Conservation (phyloP, 2,329 filamentous ascomycete genomes). For the Botrytis fabae region DNA sequence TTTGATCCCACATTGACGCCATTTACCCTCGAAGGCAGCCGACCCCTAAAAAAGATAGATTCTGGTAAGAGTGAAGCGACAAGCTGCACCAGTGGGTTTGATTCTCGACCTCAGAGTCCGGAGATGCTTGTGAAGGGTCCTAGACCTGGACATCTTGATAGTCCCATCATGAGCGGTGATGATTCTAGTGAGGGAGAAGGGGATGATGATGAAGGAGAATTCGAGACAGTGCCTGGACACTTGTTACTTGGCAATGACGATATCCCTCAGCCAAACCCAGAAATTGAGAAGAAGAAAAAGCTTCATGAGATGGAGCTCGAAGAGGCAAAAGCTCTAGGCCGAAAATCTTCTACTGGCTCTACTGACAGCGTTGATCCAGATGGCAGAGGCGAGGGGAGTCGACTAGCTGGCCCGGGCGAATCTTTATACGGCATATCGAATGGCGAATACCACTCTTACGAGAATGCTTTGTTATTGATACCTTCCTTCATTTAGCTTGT, state of each 20-base stretch:
- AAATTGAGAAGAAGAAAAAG: constrained; percentile 49
- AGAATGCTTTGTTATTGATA: constrained; percentile 23
- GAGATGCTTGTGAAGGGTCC: constrained; percentile 47
- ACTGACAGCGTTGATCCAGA: constrained; percentile 19
- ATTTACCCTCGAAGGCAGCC: constrained; percentile 42
- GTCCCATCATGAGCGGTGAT: constrained; percentile 40
- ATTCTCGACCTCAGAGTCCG: constrained; percentile 40
- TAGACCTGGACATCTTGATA: constrained; percentile 40
- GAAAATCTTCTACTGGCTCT: constrained; percentile 33
- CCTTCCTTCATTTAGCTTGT: constrained; percentile 22
- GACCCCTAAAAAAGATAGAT: constrained; percentile 32
- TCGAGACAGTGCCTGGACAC: constrained; percentile 38
- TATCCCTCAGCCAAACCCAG: constrained; percentile 26
- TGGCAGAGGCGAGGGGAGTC: constrained; percentile 4
- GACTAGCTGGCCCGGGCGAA: constrained; percentile 24
- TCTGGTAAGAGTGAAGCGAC: constrained; percentile 36
- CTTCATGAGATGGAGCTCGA: constrained; percentile 61
- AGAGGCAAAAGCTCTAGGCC: constrained; percentile 53
- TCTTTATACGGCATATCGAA: constrained; percentile 18
- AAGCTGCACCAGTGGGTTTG: constrained; percentile 34
- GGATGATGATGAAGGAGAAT: constrained; percentile 41
- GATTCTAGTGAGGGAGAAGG: constrained; percentile 43
- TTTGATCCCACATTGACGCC: constrained; percentile 66
- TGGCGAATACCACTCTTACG: constrained; percentile 21
- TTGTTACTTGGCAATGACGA: constrained; percentile 32